phyloP scores from a whole-genome alignment of 2,329 filamentous ascomycete genomes.

The Colletotrichum kahawae region DNA sequence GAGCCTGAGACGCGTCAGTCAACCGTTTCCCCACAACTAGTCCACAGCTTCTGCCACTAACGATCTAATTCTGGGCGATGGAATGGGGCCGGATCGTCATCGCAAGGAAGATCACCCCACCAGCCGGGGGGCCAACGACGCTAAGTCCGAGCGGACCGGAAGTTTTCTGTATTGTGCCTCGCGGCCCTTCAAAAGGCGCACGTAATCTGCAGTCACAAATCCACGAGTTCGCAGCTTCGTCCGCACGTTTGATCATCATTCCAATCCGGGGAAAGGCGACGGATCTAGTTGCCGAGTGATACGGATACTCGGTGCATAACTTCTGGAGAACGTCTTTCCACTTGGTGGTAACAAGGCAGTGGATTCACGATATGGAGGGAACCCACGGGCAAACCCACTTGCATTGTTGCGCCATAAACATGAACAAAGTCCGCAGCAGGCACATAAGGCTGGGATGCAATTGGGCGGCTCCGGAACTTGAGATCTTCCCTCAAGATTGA shows the following conservation, averaged over 20 bases:
- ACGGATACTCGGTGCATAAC: background rate
- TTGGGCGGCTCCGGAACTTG: background rate
- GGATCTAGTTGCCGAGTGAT: background rate
- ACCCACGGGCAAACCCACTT: background rate
- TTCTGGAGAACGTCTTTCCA: background rate
- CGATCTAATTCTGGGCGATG: background rate
- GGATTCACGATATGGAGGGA: background rate
- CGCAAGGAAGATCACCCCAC: conserved; percentile 12
- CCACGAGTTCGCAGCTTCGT: background rate
- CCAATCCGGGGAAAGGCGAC: background rate
- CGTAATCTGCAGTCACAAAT: background rate
- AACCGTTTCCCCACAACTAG: background rate
- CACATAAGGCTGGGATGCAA: background rate
- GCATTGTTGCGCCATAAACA: background rate
- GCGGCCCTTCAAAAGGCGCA: background rate
- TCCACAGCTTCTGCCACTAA: background rate
- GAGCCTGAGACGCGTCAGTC: conserved; percentile 11
- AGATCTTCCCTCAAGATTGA: background rate
- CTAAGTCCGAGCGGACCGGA: background rate
- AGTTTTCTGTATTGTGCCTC: background rate
- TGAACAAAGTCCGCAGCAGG: background rate
- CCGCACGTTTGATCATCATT: background rate
- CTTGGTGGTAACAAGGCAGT: background rate
- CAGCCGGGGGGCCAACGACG: background rate
- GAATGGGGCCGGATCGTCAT: conserved; percentile 10